phyloP scores from a whole-genome alignment of 2,329 filamentous ascomycete genomes.

The Chaetothyriales sp. region DNA sequence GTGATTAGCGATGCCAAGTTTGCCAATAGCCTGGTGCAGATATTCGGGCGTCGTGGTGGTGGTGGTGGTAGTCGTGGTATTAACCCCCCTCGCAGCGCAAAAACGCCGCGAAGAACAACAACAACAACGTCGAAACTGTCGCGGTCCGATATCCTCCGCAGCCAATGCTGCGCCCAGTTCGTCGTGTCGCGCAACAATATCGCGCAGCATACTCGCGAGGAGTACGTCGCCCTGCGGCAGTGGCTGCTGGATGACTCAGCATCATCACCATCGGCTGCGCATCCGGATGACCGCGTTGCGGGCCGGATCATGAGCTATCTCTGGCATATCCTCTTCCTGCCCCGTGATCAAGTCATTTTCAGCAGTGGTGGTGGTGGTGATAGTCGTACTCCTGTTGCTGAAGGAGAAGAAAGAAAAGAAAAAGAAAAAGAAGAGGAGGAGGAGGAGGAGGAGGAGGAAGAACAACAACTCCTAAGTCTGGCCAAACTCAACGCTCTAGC shows the following conservation, averaged over 20 bases:
- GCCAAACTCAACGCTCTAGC: constrained; percentile 23
- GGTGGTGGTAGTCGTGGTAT: constrained; percentile 24
- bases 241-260: constrained; percentile 34
- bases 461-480: constrained; percentile 19
- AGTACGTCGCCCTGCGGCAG: constrained; percentile 38
- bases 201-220: constrained; percentile 33
- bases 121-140: constrained; percentile 26
- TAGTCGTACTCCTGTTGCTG: too few species aligned
- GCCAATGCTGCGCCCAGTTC: constrained; percentile 44
- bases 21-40: constrained; percentile 21
- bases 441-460: neutral
- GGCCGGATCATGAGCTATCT: constrained; percentile 35
- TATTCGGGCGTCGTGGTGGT: too few species aligned
- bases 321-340: constrained; percentile 36
- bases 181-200: constrained; percentile 35
- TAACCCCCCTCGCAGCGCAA: constrained; percentile 1
- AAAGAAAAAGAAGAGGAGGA: neutral
- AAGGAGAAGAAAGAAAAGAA: too few species aligned
- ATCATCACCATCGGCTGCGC: constrained; percentile 20
- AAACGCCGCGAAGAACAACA: neutral
- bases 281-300: constrained; percentile 28
- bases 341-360: constrained; percentile 5
- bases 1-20: constrained; percentile 26
- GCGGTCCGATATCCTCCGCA: constrained; percentile 29
- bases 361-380: neutral